phyloP scores from a whole-genome alignment of 2,329 filamentous ascomycete species.

The Cryphonectria japonica region DNA sequence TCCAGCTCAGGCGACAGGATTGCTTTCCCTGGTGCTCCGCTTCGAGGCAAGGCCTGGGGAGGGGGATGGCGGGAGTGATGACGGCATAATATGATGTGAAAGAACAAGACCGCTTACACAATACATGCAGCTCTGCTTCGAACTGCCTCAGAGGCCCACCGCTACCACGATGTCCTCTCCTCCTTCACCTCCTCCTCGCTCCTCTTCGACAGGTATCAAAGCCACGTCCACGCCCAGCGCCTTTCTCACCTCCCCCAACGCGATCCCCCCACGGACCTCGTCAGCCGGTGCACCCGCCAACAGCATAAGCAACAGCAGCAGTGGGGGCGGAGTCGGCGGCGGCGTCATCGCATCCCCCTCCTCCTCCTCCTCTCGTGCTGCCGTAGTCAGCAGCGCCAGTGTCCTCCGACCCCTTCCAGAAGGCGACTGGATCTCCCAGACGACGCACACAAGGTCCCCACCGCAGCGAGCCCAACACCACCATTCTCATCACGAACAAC shows the following conservation, averaged over 20 bases:
- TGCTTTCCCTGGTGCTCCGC: background rate
- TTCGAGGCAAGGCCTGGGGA: background rate
- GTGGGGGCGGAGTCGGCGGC: no score
- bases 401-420: slow-evolving; percentile 62
- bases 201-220: background rate
- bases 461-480: slow-evolving; percentile 25
- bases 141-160: background rate
- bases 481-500: slow-evolving; percentile 21
- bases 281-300: slow-evolving; percentile 56
- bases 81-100: background rate
- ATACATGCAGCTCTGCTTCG: background rate
- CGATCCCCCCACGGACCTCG: slow-evolving; percentile 75
- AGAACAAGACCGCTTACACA: background rate
- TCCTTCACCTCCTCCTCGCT: background rate
- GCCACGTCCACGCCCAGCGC: slow-evolving; percentile 31
- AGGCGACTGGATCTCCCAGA: slow-evolving; percentile 61
- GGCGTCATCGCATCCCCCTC: background rate
- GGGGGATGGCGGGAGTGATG: background rate
- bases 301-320: slow-evolving; percentile 34
- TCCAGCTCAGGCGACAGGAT: background rate
- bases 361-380: slow-evolving; percentile 20
- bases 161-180: background rate
- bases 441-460: slow-evolving; percentile 34
- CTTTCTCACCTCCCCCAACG: slow-evolving; percentile 60
- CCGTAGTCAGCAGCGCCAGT: slow-evolving; percentile 25